phyloP scores from a whole-genome alignment of 2,329 filamentous ascomycete genomes.

The Aspergillus sp. region DNA sequence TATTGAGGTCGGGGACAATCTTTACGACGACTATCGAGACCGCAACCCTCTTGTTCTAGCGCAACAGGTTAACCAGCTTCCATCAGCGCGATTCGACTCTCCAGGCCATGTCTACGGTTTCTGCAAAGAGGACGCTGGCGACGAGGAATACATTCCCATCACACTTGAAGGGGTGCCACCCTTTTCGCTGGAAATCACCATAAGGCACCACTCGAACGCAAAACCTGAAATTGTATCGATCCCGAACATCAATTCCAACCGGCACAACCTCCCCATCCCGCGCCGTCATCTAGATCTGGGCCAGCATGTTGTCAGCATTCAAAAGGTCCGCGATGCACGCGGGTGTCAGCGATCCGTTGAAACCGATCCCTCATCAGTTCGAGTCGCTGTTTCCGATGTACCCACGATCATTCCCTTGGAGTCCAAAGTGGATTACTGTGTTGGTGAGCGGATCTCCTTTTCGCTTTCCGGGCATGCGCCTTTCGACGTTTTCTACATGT shows the following conservation, averaged over 20 bases:
- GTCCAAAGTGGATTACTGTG: constrained; percentile 78
- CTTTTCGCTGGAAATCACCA: constrained; percentile 83
- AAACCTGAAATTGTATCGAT: constrained; percentile 74
- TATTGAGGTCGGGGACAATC: constrained; percentile 68
- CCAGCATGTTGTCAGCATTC: constrained; percentile 80
- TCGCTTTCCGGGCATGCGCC: constrained; percentile 82
- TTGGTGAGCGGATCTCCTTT: constrained; percentile 89
- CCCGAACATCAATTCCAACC: constrained; percentile 64
- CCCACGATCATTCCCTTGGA: constrained; percentile 85
- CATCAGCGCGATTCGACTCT: constrained; percentile 69
- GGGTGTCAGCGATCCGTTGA: constrained; percentile 77
- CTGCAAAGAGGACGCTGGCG: constrained; percentile 73
- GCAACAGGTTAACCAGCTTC: constrained; percentile 76
- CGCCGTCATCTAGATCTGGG: constrained; percentile 76
- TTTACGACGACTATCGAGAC: constrained; percentile 67
- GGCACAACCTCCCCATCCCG: constrained; percentile 74
- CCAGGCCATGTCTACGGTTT: constrained; percentile 93
- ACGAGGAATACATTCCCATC: constrained; percentile 81
- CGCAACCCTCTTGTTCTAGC: constrained; percentile 61
- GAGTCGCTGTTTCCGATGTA: constrained; percentile 86
- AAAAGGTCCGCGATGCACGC: constrained; percentile 76
- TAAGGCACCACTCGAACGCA: constrained; percentile 78
- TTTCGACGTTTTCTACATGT: constrained; percentile 87
- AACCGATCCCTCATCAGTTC: constrained; percentile 62
- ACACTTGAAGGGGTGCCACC: constrained; percentile 73